phyloP scores from a whole-genome alignment of 257 asterid species.

The Lantana camara region DNA sequence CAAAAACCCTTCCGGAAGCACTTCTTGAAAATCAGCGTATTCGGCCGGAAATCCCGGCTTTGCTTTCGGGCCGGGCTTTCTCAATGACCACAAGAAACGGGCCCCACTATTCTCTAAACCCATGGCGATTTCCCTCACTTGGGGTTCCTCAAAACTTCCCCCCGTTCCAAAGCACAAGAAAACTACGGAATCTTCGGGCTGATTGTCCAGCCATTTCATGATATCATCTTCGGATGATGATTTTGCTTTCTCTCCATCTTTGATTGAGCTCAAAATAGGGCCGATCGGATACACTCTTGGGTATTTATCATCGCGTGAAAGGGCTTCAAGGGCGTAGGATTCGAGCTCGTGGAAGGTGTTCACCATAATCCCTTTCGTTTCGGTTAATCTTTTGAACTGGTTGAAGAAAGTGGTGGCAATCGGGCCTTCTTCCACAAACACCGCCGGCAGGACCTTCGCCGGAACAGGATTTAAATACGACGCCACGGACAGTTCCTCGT shows the following conservation, averaged over 20 bases:
- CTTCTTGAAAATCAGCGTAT: conserved; percentile 30
- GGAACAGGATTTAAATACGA: conserved; percentile 34
- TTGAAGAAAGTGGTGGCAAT: neutral
- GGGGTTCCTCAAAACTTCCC: conserved; percentile 41
- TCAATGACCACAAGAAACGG: too few species aligned
- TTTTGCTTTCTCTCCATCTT: neutral
- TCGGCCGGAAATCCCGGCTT: conserved; percentile 15
- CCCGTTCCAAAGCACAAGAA: conserved; percentile 57
- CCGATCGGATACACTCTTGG: conserved; percentile 56
- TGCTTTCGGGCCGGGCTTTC: conserved; percentile 36
- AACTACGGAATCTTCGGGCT: conserved; percentile 41
- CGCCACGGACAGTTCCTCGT: conserved; percentile 23
- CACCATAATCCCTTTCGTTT: conserved; percentile 42
- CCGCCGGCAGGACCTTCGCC: conserved; percentile 37
- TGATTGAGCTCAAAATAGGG: conserved; percentile 38
- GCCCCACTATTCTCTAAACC: too few species aligned
- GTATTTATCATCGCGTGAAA: neutral
- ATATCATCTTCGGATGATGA: conserved; percentile 19
- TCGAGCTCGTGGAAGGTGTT: too few species aligned
- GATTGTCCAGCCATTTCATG: conserved; percentile 51
- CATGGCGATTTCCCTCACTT: conserved; percentile 50
- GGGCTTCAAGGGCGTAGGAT: conserved; percentile 32
- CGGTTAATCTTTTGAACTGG: conserved; percentile 17
- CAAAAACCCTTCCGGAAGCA: conserved; percentile 53
- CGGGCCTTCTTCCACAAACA: neutral